Evolutionary conservation across 106 monocot genomes (phyloP), one percentile per base, ranked within the genome.

Genomic region (Acanthochlamys bracteata): DNA sequence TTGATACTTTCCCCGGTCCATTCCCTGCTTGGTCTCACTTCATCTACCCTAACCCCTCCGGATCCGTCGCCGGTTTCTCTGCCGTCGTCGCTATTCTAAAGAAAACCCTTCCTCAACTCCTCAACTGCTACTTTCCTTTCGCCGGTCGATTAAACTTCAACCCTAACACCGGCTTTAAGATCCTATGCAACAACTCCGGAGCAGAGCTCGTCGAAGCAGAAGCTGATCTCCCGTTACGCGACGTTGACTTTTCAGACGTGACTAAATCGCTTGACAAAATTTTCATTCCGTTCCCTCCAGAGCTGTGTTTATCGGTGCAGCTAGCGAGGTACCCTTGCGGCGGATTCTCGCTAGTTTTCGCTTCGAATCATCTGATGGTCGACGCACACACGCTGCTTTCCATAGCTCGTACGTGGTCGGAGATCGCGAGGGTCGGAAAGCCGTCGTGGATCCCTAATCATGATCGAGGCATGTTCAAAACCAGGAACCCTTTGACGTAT

Each of bases 51-150:
- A 58, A 58, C 7, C 57, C 57, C 8, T 4, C 57, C 6, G 55
- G n/a, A n/a, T n/a, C 55, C 7, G 8, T 2, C 57, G 23, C 24
- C 8, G 21, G 21, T 24, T 58, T 58, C 57, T 58, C 57, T 21
- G 15, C 22, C 20, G 57, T 58, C 24, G 57, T 58, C 9, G 16
- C 20, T 7, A 6, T 21, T 24, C 10, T 58, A 20, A 25, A 22
- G 57, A 14, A 24, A 15, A 24, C 57, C 57, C 57, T 58, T 24
- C 57, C 57, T 10, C 24, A 58, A 14, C 20, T 58, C 57, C 57
- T 58, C 57, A 24, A 22, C 21, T 24, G 10, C 23, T 58, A 24
- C 57, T 25, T 25, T 7, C 57, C 57, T 21, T 58, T 58, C 57
- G 57, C 24, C 20, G 57, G 57, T 10, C 57, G 57, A 14, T 7